These are phyloP conservation scores for Tuctoria greenei DNA, from an alignment of 176 grass and related monocot genomes.

Conservation along the genomic window DNA sequence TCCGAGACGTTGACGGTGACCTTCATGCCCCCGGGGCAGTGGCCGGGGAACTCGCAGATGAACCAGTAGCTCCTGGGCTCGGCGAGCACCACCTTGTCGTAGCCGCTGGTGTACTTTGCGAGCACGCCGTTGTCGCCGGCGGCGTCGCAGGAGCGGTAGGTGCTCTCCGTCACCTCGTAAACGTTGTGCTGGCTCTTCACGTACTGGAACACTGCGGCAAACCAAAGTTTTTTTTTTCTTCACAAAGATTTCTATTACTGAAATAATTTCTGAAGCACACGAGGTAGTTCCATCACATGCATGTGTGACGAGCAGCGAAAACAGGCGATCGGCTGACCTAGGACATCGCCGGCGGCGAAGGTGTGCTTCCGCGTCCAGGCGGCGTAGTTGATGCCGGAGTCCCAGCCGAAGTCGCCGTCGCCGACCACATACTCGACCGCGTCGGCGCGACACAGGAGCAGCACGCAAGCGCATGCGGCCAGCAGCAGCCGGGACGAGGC, in stretches of 20 bases:
- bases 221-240: too few species aligned
- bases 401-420: slow-evolving; percentile 24
- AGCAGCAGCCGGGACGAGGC: not conserved
- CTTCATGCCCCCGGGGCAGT: slow-evolving; percentile 53
- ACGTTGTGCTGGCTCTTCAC: slow-evolving; percentile 50
- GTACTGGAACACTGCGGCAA: slow-evolving; percentile 50
- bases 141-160: slow-evolving; percentile 42
- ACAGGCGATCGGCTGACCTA: slow-evolving; percentile 8
- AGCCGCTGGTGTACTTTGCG: slow-evolving; percentile 36
- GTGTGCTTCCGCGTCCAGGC: slow-evolving; percentile 14
- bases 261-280: too few species aligned
- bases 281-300: too few species aligned
- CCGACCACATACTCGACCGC: slow-evolving; percentile 34
- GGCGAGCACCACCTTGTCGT: slow-evolving; percentile 39
- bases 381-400: slow-evolving; percentile 48
- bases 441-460: not conserved
- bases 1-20: slow-evolving; percentile 38
- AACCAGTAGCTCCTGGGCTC: slow-evolving; percentile 49
- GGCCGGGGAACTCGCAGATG: slow-evolving; percentile 46
- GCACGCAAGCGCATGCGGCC: not conserved
- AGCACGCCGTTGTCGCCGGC: slow-evolving; percentile 26
- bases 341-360: slow-evolving; percentile 45
- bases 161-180: slow-evolving; percentile 44
- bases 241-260: too few species aligned
- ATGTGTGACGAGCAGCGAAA: not conserved